Evolutionary conservation across 495 filamentous ascomycete genomes (phyloP).

Genomic region (Podospora bellae-mahoneyi): DNA sequence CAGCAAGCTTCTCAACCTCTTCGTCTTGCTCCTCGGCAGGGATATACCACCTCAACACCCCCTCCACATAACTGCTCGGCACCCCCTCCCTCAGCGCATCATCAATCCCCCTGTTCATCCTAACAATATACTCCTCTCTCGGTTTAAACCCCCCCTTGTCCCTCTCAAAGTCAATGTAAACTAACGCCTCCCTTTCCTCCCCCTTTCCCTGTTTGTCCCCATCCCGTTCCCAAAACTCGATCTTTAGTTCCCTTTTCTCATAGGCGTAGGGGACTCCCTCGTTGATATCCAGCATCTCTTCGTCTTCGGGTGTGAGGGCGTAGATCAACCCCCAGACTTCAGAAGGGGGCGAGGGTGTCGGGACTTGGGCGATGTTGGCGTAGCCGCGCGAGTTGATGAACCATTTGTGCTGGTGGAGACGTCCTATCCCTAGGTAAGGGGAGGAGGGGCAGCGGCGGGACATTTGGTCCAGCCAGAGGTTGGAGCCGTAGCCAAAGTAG

Average conservation of each 20-base stretch:
- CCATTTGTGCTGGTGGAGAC: slow-evolving; percentile 40
- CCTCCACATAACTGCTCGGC: slow-evolving; percentile 32
- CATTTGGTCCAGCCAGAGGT: slow-evolving; percentile 44
- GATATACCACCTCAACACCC: slow-evolving; percentile 27
- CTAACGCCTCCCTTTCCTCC: slow-evolving; percentile 28
- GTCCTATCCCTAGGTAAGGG: slow-evolving; percentile 34
- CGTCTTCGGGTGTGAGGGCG: slow-evolving; percentile 32
- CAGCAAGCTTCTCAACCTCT: slow-evolving; percentile 1
- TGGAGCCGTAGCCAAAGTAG: slow-evolving; percentile 45
- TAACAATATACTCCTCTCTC: slow-evolving; percentile 34
- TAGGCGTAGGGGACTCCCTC: slow-evolving; percentile 41
- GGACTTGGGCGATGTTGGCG: slow-evolving; percentile 36
- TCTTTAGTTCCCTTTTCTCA: slow-evolving; percentile 30
- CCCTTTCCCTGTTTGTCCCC: background rate
- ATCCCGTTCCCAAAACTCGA: slow-evolving; percentile 19
- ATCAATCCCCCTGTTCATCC: slow-evolving; percentile 39
- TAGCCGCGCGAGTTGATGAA: slow-evolving; percentile 44
- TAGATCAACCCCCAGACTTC: slow-evolving; percentile 45
- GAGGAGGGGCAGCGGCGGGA: slow-evolving; percentile 36
- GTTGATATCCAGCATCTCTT: slow-evolving; percentile 32
- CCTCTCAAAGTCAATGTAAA: slow-evolving; percentile 38
- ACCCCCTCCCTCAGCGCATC: slow-evolving; percentile 37
- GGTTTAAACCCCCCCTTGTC: slow-evolving; percentile 20
- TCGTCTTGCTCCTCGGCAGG: slow-evolving; percentile 11
- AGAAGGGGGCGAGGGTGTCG: background rate